Percentiles rank a stretch among this genome's conserved stretches.
Conservation (phyloP, 192 early-diverging fungal genomes). For the Coemansia sp. region DNA sequence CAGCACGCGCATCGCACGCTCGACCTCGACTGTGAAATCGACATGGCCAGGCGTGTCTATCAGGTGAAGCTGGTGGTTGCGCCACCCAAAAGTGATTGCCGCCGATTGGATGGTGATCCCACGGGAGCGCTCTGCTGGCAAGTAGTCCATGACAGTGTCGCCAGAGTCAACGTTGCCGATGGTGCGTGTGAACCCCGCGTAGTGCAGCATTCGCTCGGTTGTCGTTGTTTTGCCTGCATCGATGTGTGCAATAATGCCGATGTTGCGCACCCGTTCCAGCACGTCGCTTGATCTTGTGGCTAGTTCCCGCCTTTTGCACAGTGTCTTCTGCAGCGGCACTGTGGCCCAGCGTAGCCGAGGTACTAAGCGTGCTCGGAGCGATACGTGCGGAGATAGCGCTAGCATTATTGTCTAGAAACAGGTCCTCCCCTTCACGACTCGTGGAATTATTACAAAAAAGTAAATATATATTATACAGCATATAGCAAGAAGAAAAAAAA, state of each 20-base stretch:
- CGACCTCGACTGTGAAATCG: conserved; percentile 96
- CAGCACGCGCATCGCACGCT: conserved; percentile 86
- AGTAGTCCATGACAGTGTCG: conserved; percentile 92
- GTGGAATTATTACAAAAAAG: too few relatives aligned
- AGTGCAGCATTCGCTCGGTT: conserved; percentile 96
- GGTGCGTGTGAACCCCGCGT: conserved; percentile 83
- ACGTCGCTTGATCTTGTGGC: background rate
- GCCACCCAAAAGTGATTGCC: conserved; percentile 84
- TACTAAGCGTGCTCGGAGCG: too few relatives aligned
- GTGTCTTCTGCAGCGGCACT: background rate
- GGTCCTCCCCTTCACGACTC: too few relatives aligned
- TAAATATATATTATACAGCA: too few relatives aligned
- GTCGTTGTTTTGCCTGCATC: conserved; percentile 97
- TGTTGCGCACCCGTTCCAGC: conserved; percentile 64
- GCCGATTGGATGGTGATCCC: conserved; percentile 95
- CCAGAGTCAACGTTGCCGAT: conserved; percentile 94
- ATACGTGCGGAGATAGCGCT: background rate
- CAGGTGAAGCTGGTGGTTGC: conserved; percentile 76
- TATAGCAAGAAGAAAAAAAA: too few relatives aligned
- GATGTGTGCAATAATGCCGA: conserved; percentile 96
- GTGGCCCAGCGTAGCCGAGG: background rate
- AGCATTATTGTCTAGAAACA: background rate
- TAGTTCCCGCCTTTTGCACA: background rate
- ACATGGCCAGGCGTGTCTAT: conserved; percentile 97
- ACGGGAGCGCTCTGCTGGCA: conserved; percentile 83